Percentiles rank a stretch among this genome's conserved stretches.
Conservation (phyloP, 345 rosid genomes). For the Syzygium aromaticum region DNA sequence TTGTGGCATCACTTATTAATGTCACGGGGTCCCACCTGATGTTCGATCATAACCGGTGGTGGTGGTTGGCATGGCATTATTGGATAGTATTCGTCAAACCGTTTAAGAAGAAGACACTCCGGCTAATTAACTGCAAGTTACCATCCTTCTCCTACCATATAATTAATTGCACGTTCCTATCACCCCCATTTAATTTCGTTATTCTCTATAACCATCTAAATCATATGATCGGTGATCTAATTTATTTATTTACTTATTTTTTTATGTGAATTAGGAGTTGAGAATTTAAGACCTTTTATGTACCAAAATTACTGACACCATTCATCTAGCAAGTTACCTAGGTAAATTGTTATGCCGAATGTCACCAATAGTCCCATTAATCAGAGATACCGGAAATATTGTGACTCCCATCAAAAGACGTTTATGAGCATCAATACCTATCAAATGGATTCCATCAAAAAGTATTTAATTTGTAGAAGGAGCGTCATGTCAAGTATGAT, state of each 20-base stretch:
- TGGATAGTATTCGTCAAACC: neutral
- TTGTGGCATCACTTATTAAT: neutral
- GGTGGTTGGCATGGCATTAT: neutral
- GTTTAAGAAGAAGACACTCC: neutral
- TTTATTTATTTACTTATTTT: too few relatives aligned
- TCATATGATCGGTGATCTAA: neutral
- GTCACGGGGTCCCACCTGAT: neutral
- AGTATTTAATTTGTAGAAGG: too few relatives aligned
- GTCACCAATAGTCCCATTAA: neutral
- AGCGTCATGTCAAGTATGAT: too few relatives aligned
- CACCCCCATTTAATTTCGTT: neutral
- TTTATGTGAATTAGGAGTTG: too few relatives aligned
- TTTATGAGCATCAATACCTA: too few relatives aligned
- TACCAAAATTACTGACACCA: neutral
- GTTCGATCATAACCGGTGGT: neutral
- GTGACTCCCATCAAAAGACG: too few relatives aligned
- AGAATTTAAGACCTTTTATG: neutral
- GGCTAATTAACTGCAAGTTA: neutral
- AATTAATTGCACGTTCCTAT: neutral
- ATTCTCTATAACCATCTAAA: neutral
- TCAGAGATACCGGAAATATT: neutral
- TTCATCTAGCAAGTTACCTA: neutral
- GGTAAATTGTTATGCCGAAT: neutral
- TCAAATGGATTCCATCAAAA: too few relatives aligned
- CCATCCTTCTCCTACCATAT: neutral